These are phyloP conservation scores for Ceriops decandra DNA, from an alignment of 345 rosid genomes.

Conservation along the genomic window DNA sequence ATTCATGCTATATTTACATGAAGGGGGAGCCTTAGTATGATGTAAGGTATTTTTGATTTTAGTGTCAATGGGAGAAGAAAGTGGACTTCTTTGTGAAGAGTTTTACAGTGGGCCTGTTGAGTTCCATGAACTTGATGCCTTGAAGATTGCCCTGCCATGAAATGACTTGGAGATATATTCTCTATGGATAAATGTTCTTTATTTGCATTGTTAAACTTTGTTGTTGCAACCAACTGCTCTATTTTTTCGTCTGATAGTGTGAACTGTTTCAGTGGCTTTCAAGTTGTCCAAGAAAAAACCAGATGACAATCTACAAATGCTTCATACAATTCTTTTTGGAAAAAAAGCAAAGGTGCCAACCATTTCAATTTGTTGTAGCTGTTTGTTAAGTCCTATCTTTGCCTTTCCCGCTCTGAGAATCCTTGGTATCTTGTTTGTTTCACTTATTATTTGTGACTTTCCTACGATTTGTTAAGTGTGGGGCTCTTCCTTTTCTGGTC, in stretches of 20 bases:
- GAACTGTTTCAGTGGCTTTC: constrained; percentile 78
- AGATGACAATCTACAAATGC: constrained; percentile 74
- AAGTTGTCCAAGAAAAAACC: constrained; percentile 91
- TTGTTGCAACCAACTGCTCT: constrained; percentile 13
- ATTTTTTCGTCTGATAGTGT: constrained; percentile 26
- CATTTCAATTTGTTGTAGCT: background rate
- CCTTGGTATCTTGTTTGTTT: no score
- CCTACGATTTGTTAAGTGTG: background rate
- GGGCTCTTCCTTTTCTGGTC: background rate
- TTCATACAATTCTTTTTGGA: constrained; percentile 80
- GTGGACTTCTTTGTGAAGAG: no score
- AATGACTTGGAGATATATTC: background rate
- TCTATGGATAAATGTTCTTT: background rate
- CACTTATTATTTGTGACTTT: background rate
- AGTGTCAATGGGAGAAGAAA: no score
- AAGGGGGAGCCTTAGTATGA: no score
- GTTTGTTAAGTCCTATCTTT: no score
- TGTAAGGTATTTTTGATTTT: no score
- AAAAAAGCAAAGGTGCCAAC: constrained; percentile 90
- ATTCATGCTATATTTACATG: no score
- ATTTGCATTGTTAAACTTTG: constrained; percentile 4
- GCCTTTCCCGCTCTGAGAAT: no score
- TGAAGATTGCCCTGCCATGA: background rate
- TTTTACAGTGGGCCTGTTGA: no score
- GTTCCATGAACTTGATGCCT: background rate